Percentiles rank a stretch among this genome's conserved stretches.
Evolutionary conservation across 2,329 filamentous ascomycete genomes (phyloP).

Genomic region (Parastagonospora avenae): DNA sequence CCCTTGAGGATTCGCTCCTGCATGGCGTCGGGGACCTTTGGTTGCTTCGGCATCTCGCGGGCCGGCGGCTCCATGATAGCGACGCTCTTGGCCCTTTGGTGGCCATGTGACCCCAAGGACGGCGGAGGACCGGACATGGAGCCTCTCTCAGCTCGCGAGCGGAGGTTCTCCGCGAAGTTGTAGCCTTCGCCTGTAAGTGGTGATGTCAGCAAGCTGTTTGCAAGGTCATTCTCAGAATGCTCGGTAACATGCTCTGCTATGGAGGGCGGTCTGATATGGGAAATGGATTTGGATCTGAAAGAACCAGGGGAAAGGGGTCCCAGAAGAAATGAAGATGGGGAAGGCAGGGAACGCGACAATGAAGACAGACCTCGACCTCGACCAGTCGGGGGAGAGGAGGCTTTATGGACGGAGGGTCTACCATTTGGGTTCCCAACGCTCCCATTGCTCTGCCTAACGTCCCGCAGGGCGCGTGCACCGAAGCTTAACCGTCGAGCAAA

Average conservation of each 20-base stretch:
- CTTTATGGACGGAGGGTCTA: slow-evolving; percentile 61
- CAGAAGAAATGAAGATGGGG: slow-evolving; percentile 26
- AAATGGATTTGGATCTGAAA: slow-evolving; percentile 31
- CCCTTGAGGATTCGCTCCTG: slow-evolving; percentile 97
- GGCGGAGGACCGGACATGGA: slow-evolving; percentile 57
- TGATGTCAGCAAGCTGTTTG: slow-evolving; percentile 67
- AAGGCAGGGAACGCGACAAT: slow-evolving; percentile 44
- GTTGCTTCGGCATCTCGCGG: slow-evolving; percentile 63
- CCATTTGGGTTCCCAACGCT: slow-evolving; percentile 64
- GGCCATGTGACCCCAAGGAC: slow-evolving; percentile 35
- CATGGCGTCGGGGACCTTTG: slow-evolving; percentile 76
- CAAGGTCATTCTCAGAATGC: slow-evolving; percentile 35
- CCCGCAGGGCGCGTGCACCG: slow-evolving; percentile 77
- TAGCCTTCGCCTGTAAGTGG: slow-evolving; percentile 82
- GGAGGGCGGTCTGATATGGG: slow-evolving; percentile 32
- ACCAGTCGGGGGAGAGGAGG: slow-evolving; percentile 58
- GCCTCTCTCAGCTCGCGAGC: slow-evolving; percentile 81
- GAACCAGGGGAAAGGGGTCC: slow-evolving; percentile 25
- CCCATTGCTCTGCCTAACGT: slow-evolving; percentile 63
- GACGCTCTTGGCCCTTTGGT: slow-evolving; percentile 73
- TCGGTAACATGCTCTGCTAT: slow-evolving; percentile 38
- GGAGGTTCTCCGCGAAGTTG: slow-evolving; percentile 96
- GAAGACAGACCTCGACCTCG: slow-evolving; percentile 64
- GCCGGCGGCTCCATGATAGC: slow-evolving; percentile 64
- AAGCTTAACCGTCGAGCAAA: slow-evolving; percentile 89